These are phyloP conservation scores for Rosa rugosa DNA, from an alignment of 306 rosid genomes.

Conservation along the genomic window DNA sequence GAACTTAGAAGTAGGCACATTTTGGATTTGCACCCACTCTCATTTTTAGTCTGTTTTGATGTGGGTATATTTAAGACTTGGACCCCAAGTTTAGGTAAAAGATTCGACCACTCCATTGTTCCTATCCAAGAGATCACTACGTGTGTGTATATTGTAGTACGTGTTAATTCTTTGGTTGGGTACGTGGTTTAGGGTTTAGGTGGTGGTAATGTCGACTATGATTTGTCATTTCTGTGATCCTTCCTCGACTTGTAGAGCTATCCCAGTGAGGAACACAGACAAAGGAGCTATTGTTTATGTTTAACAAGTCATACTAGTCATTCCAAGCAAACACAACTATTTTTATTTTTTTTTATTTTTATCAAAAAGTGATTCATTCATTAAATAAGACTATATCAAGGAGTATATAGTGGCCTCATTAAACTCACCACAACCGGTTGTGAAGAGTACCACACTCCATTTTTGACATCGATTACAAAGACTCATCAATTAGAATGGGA, in stretches of 20 bases:
- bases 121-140: not conserved
- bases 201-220: not conserved
- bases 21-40: slow-evolving; percentile 9
- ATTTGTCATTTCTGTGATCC: not conserved
- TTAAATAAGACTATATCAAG: too few relatives aligned
- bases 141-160: not conserved
- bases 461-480: too few relatives aligned
- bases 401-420: too few relatives aligned
- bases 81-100: slow-evolving; percentile 14
- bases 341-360: too few relatives aligned
- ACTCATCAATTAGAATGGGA: too few relatives aligned
- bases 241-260: slow-evolving; percentile 3
- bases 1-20: slow-evolving; percentile 12
- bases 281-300: not conserved
- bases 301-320: not conserved
- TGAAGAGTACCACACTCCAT: too few relatives aligned
- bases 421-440: too few relatives aligned
- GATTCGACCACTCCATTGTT: not conserved
- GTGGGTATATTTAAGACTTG: not conserved
- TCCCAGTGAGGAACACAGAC: not conserved
- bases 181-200: not conserved
- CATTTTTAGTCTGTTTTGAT: not conserved
- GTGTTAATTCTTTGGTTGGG: not conserved
- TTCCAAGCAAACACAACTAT: not conserved
- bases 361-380: too few relatives aligned